Evolutionary conservation across 257 asterid species (phyloP).

Genomic region (Capsicum baccatum): DNA sequence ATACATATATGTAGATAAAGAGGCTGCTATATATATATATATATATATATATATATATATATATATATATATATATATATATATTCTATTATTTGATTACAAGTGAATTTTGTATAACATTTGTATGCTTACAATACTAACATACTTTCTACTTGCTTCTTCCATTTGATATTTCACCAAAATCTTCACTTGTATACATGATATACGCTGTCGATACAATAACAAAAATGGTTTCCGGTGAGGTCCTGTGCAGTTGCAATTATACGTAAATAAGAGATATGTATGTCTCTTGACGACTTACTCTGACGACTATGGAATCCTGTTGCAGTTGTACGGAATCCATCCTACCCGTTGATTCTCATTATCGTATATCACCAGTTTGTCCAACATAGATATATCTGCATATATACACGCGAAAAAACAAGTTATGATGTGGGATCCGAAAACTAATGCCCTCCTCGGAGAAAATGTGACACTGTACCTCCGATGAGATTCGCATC

Average conservation of each 20-base stretch:
- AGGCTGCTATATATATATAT: too few relatives aligned
- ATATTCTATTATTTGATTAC: not conserved
- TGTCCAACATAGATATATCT: slow-evolving; percentile 86
- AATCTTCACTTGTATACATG: not conserved
- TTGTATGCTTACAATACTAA: not conserved
- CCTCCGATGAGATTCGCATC: slow-evolving; percentile 78
- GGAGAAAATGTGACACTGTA: slow-evolving; percentile 14
- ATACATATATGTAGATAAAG: not conserved
- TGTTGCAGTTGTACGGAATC: slow-evolving; percentile 54
- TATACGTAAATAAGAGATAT: too few relatives aligned
- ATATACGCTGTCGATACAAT: not conserved
- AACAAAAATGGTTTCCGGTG: not conserved
- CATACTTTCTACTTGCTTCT: not conserved
- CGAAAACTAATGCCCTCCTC: not conserved
- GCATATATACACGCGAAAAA: slow-evolving; percentile 14
- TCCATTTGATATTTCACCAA: not conserved
- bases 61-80: too few relatives aligned
- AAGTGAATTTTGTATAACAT: not conserved
- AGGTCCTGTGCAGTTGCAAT: not conserved
- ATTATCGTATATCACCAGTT: slow-evolving; percentile 83
- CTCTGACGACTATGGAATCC: slow-evolving; percentile 44
- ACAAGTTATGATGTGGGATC: slow-evolving; percentile 30
- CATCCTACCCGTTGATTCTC: slow-evolving; percentile 79
- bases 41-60: too few relatives aligned
- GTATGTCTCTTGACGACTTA: too few relatives aligned